Base-by-base conservation (phyloP, 1,284 basidiomycete genomes). In the Pseudozyma hubeiensis region DNA sequence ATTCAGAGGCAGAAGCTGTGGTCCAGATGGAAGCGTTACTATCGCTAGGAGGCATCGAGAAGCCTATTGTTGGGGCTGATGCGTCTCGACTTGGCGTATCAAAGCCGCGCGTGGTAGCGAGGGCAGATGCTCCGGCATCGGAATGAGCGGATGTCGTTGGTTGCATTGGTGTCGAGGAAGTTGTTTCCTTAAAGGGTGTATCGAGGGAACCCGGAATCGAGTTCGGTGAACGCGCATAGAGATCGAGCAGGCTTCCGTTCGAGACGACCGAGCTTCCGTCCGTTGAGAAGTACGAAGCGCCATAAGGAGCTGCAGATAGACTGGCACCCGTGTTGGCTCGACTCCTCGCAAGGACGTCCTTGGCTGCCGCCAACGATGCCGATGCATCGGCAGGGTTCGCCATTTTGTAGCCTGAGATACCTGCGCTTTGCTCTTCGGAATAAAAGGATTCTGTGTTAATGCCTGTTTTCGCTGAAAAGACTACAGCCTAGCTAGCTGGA, bases 201-300 rank as follows among this genome's bases (percentile, higher is more conserved):
- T 56, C 63, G 0, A 50, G 24, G 4, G 70, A 61, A 4, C 39
- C 52, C 6, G 60, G 61, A 31, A 50, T 37, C 5, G 70, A 67
- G 51, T 43, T 45, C 1, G 64, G 64, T 2, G 72, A 75, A 13
- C 60, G 66, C 41, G 72, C 66, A 49, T 75, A 75, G 37, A 75
- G 72, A 29, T 75, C 72, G 6, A 75, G 56, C 7, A 75, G 64
- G 33, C 72, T 75, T 5, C 67, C 67, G 40, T 75, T 75, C 5
- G 72, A 70, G 11, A 66, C 33, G 14, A 60, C 67, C 16, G 67
- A 75, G 53, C 64, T 67, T 17, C 52, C 62, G 4, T 60, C 51
- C 24, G 62, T 53, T 9, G 72, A 75, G 7, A 35, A 49, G 14
- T 63, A 56, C 7, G 72, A 75, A 17, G 66, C 54, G 34, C 48